These are phyloP conservation scores for Inonotus obliquus DNA, from an alignment of 1,284 basidiomycete genomes.

Conservation along the genomic window DNA sequence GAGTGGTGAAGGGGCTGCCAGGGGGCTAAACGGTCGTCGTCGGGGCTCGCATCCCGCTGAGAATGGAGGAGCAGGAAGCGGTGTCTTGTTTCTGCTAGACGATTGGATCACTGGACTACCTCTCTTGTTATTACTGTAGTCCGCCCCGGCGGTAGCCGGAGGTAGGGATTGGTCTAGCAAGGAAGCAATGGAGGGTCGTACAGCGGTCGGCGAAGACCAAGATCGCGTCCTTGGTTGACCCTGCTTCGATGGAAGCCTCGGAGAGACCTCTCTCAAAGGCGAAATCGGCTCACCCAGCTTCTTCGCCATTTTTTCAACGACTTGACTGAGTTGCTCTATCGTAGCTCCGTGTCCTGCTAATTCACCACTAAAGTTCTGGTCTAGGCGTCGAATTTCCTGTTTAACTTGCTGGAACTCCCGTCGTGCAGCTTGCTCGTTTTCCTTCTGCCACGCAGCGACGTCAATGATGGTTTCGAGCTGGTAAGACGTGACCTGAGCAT, in stretches of 20 bases:
- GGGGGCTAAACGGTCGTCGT: not conserved
- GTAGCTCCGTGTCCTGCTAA: constrained; percentile 13
- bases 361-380: not conserved
- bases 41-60: not conserved
- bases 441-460: constrained; percentile 16
- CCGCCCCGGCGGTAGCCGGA: not conserved
- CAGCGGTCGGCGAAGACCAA: not conserved
- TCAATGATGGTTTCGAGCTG: constrained; percentile 18
- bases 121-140: not conserved
- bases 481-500: not conserved
- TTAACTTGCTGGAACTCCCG: constrained; percentile 2
- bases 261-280: not conserved
- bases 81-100: not conserved
- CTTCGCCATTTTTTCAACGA: not conserved
- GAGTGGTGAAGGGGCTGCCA: not conserved
- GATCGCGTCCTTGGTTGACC: constrained; percentile 1
- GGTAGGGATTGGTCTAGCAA: not conserved
- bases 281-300: not conserved
- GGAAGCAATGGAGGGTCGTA: constrained; percentile 1
- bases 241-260: not conserved
- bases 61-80: not conserved
- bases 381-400: not conserved
- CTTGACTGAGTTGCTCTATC: not conserved
- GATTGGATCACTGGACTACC: not conserved
- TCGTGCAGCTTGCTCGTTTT: constrained; percentile 3